Percentiles rank a stretch among this genome's conserved stretches.
phyloP scores from a whole-genome alignment of 2,329 filamentous ascomycete species.

The Trematosphaeria pertusa region DNA sequence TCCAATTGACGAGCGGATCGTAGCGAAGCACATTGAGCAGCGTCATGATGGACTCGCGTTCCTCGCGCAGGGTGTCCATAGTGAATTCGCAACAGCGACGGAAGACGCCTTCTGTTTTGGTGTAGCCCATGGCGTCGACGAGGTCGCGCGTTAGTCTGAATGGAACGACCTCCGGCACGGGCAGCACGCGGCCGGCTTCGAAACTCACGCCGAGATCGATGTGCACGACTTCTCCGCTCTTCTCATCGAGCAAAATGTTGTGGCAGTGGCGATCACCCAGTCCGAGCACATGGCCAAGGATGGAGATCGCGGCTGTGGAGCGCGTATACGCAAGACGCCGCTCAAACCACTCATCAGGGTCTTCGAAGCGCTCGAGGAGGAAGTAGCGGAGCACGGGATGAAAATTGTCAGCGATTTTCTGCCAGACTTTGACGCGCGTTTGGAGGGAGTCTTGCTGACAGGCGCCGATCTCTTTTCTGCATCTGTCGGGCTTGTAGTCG shows the following conservation, averaged over 20 bases:
- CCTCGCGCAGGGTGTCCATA: constrained; percentile 90
- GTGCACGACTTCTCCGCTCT: constrained; percentile 91
- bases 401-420: constrained; percentile 79
- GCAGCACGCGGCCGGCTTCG: constrained; percentile 92
- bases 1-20: constrained; percentile 96
- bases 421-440: constrained; percentile 75
- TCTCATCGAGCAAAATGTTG: constrained; percentile 91
- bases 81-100: constrained; percentile 98
- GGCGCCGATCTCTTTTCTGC: constrained; percentile 78
- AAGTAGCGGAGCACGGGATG: constrained; percentile 96
- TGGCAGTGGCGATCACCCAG: constrained; percentile 94
- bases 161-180: constrained; percentile 92
- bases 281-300: constrained; percentile 90
- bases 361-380: constrained; percentile 92
- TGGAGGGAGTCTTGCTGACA: constrained; percentile 75
- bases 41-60: constrained; percentile 97
- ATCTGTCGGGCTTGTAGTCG: constrained; percentile 77
- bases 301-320: constrained; percentile 92
- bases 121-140: constrained; percentile 96
- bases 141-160: constrained; percentile 95
- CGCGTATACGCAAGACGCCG: constrained; percentile 89
- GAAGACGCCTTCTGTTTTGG: constrained; percentile 94
- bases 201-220: constrained; percentile 98
- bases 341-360: constrained; percentile 95
- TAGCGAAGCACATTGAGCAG: constrained; percentile 97